These are phyloP conservation scores for Aspergillus chevalieri DNA, from an alignment of 2,329 filamentous ascomycete genomes.

Conservation along the genomic window DNA sequence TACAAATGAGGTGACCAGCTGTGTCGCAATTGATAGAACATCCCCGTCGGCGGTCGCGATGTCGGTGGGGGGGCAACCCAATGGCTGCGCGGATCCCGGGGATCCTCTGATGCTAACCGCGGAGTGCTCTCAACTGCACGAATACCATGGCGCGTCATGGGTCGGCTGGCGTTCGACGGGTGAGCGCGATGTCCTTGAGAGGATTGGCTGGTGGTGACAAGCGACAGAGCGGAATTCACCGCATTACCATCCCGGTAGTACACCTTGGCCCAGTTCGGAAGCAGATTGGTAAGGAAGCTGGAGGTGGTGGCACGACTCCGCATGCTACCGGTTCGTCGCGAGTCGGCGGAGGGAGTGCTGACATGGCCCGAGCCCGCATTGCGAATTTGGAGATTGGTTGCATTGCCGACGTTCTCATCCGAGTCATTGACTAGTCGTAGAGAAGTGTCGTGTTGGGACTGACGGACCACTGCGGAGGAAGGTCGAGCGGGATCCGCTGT, in stretches of 20 bases:
- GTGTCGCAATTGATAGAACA: conserved; percentile 46
- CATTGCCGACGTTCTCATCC: conserved; percentile 31
- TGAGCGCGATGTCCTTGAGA: conserved; percentile 21
- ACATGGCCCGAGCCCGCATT: conserved; percentile 25
- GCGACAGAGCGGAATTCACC: conserved; percentile 40
- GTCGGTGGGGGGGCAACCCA: conserved; percentile 32
- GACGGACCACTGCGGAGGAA: conserved; percentile 16
- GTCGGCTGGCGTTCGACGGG: conserved; percentile 25
- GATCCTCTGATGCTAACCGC: conserved; percentile 16
- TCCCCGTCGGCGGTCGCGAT: conserved; percentile 22
- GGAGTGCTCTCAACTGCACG: conserved; percentile 8
- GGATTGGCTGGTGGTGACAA: conserved; percentile 27
- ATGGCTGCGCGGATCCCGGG: conserved; percentile 39
- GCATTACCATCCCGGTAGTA: conserved; percentile 64
- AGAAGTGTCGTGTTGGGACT: conserved; percentile 22
- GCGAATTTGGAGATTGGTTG: conserved; percentile 31
- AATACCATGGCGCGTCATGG: conserved; percentile 20
- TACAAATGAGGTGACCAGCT: conserved; percentile 70
- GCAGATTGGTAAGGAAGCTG: conserved; percentile 38
- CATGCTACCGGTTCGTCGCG: conserved; percentile 31
- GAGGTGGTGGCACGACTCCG: conserved; percentile 39
- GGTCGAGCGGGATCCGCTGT: conserved; percentile 20
- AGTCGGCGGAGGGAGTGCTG: conserved; percentile 38
- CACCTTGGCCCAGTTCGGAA: conserved; percentile 50
- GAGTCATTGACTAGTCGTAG: conserved; percentile 29